Percentiles rank a stretch among this genome's conserved stretches.
Evolutionary conservation across 2,329 filamentous ascomycete genomes (phyloP).

Genomic region (Fusarium tuaranense): DNA sequence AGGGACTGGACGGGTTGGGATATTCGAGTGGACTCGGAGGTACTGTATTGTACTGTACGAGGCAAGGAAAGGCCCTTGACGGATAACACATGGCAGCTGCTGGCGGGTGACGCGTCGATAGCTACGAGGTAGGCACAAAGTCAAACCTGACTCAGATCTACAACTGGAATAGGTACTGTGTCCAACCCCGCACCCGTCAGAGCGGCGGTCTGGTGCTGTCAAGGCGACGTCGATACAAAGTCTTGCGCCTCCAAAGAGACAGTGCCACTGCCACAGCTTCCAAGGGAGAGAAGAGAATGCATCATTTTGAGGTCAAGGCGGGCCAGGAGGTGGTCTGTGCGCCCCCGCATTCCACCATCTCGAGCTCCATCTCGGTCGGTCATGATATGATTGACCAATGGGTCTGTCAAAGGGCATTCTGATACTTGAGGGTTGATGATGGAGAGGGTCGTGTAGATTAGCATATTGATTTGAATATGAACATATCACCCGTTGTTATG

Average conservation of each 20-base stretch:
- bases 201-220: not conserved
- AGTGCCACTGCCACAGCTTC: not conserved
- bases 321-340: not conserved
- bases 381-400: not conserved
- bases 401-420: not conserved
- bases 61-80: not conserved
- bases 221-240: not conserved
- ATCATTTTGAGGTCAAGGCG: slow-evolving; percentile 1
- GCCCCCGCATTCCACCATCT: not conserved
- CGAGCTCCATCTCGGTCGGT: not conserved
- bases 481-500: not conserved
- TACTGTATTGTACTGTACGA: not conserved
- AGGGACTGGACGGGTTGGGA: not conserved
- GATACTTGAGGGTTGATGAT: not conserved
- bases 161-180: not conserved
- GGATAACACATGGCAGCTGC: not conserved
- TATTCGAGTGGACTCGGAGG: not conserved
- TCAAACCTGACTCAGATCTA: not conserved
- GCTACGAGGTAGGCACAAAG: not conserved
- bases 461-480: not conserved
- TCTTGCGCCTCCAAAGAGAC: not conserved
- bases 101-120: not conserved
- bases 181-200: not conserved
- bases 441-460: not conserved
- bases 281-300: not conserved